Conservation (phyloP, 164 flowering plant species). For the Sextonia rubra region DNA sequence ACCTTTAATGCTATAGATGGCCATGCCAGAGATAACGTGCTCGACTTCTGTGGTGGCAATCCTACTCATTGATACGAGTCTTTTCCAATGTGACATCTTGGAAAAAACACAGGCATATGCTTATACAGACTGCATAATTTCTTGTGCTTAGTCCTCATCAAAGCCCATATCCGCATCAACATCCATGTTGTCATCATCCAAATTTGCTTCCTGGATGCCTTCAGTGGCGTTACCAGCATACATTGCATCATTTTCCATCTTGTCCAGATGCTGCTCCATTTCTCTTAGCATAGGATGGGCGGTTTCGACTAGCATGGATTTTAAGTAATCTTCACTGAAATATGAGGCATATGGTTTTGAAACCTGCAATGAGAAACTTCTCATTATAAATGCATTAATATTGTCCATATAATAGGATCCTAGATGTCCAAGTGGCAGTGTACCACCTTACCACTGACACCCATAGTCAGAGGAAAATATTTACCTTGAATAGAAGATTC, state of each 20-base stretch:
- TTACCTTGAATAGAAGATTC: conserved; percentile 53
- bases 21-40: no score
- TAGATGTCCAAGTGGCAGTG: neutral
- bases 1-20: no score
- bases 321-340: conserved; percentile 48
- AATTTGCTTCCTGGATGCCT: conserved; percentile 23
- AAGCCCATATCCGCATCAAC: conserved; percentile 25
- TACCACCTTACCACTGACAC: neutral
- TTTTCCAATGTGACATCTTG: no score
- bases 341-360: conserved; percentile 58
- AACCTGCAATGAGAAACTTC: conserved; percentile 36
- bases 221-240: conserved; percentile 18
- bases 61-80: no score
- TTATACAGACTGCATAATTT: no score
- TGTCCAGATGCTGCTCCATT: conserved; percentile 8
- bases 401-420: neutral
- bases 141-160: conserved; percentile 30
- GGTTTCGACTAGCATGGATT: conserved; percentile 28
- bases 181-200: conserved; percentile 32
- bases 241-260: conserved; percentile 8
- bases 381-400: neutral
- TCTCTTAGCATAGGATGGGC: conserved; percentile 2
- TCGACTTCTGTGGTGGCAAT: no score
- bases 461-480: neutral
- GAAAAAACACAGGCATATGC: no score